phyloP scores from a whole-genome alignment of 1,284 basidiomycete species.

The Cutaneotrichosporon dermatis region DNA sequence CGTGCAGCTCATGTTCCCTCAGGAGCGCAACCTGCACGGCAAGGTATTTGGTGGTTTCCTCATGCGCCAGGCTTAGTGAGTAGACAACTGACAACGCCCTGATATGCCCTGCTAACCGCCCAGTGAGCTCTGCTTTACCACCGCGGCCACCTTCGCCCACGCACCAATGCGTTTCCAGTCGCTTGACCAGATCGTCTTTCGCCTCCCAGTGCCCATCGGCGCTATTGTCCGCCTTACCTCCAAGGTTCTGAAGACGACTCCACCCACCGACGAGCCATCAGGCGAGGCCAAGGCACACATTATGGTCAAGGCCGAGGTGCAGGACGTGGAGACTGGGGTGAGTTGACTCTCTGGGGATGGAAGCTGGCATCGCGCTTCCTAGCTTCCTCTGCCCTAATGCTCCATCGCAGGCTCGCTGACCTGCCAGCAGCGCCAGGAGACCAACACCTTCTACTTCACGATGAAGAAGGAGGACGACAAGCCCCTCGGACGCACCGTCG shows the following conservation, averaged over 20 bases:
- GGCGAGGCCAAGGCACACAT: slow-evolving; percentile 57
- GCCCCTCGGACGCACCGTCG: slow-evolving; percentile 56
- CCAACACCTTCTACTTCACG: slow-evolving; percentile 53
- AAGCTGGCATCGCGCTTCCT: too few species aligned
- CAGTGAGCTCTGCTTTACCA: slow-evolving; percentile 66
- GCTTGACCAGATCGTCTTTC: slow-evolving; percentile 72
- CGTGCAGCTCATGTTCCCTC: slow-evolving; percentile 67
- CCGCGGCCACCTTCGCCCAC: slow-evolving; percentile 65
- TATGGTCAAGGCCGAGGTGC: slow-evolving; percentile 68
- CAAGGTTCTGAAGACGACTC: slow-evolving; percentile 53
- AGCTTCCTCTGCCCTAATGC: too few species aligned
- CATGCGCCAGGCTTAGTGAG: slow-evolving; percentile 50
- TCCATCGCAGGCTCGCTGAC: background rate
- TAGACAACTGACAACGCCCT: background rate
- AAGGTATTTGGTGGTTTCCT: slow-evolving; percentile 71
- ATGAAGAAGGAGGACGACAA: slow-evolving; percentile 43
- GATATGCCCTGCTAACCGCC: background rate
- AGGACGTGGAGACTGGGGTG: slow-evolving; percentile 65
- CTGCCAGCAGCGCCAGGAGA: slow-evolving; percentile 38
- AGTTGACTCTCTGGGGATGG: slow-evolving; percentile 39
- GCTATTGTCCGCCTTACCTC: slow-evolving; percentile 69
- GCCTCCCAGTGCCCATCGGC: slow-evolving; percentile 74
- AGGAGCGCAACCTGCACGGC: slow-evolving; percentile 76
- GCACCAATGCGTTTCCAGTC: slow-evolving; percentile 67
- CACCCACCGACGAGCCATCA: slow-evolving; percentile 21